Evolutionary conservation across 352 stramenopile genomes (phyloP).

Genomic region (Globisporangium sylvaticum): DNA sequence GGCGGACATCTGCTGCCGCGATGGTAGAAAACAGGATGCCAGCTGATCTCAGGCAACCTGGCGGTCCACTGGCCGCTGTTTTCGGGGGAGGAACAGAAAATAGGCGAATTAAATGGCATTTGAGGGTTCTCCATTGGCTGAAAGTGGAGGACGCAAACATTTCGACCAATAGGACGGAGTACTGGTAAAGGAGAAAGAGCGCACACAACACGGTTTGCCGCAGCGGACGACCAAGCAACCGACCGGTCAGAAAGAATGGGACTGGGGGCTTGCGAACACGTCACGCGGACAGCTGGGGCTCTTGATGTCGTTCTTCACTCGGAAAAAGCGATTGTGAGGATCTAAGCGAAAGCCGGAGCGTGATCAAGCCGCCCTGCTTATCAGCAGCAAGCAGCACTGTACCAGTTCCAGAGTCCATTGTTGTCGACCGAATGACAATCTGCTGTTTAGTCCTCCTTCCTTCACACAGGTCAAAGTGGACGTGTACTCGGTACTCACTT

Average conservation of each 20-base stretch:
- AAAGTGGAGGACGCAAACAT: background rate
- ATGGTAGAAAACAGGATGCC: conserved; percentile 5
- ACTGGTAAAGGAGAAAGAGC: background rate
- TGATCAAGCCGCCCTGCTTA: background rate
- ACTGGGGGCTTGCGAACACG: background rate
- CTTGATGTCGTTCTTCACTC: background rate
- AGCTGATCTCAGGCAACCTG: conserved; percentile 15
- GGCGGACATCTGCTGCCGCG: conserved; percentile 13
- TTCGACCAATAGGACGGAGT: background rate
- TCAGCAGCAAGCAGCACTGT: background rate
- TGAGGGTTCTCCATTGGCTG: background rate
- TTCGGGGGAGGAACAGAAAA: background rate
- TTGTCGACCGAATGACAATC: background rate
- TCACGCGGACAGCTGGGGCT: background rate
- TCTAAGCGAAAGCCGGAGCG: background rate
- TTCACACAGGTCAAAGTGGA: background rate
- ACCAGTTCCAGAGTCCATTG: background rate
- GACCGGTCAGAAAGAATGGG: background rate
- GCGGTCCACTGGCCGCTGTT: background rate
- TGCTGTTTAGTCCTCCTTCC: background rate
- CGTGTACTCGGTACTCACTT: background rate
- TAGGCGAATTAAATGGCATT: background rate
- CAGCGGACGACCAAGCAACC: background rate
- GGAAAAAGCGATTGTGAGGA: background rate
- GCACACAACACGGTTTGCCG: background rate